phyloP scores from a whole-genome alignment of 441 rosid genomes.

The Dalechampia spathulata region DNA sequence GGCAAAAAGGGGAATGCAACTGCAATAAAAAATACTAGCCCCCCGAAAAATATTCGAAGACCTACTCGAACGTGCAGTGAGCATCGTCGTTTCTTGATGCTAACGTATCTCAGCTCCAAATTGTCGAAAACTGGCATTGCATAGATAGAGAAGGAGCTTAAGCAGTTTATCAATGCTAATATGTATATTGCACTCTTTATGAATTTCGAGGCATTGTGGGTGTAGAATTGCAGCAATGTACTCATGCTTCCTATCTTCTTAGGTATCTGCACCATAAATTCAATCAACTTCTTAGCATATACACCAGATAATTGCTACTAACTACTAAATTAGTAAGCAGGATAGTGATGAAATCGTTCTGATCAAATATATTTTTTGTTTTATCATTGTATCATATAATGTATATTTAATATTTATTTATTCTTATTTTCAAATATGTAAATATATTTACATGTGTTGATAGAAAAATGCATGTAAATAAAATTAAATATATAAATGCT shows the following conservation, averaged over 20 bases:
- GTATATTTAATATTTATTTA: no score
- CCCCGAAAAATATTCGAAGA: slow-evolving; percentile 38
- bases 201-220: slow-evolving; percentile 18
- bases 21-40: slow-evolving; percentile 31
- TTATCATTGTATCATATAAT: no score
- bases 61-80: slow-evolving; percentile 21
- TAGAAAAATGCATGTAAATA: no score
- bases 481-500: no score
- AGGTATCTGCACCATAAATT: slow-evolving; percentile 27
- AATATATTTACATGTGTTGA: no score
- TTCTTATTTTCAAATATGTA: no score
- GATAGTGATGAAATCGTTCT: no score
- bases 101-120: slow-evolving; percentile 25
- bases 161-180: slow-evolving; percentile 24
- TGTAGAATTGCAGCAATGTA: slow-evolving; percentile 21
- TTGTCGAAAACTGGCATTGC: slow-evolving; percentile 54
- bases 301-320: not conserved
- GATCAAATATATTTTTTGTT: no score
- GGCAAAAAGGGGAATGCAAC: slow-evolving; percentile 43
- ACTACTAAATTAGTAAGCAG: not conserved
- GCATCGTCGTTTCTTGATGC: slow-evolving; percentile 22
- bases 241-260: slow-evolving; percentile 22
- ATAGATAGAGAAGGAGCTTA: slow-evolving; percentile 40
- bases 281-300: not conserved
- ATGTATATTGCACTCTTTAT: slow-evolving; percentile 23